phyloP scores from a whole-genome alignment of 2,329 filamentous ascomycete species.

The Leptodontidium sp. region DNA sequence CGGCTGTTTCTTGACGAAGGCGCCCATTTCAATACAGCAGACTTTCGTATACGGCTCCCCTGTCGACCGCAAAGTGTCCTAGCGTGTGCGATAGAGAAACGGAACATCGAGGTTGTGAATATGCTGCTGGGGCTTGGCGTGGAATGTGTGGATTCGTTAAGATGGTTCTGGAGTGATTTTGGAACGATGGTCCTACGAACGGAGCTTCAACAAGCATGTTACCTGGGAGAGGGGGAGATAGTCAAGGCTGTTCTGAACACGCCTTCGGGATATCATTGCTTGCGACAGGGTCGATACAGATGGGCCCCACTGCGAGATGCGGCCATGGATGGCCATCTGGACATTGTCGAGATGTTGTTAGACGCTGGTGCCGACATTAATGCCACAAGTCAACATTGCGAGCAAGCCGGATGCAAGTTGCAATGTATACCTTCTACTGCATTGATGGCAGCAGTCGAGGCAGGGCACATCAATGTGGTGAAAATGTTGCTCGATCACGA shows the following conservation, averaged over 20 bases:
- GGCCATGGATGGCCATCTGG: constrained; percentile 12
- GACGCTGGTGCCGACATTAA: constrained; percentile 22
- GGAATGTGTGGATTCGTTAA: constrained; percentile 18
- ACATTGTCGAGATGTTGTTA: constrained; percentile 16
- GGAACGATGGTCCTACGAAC: constrained; percentile 16
- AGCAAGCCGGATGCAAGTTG: not conserved
- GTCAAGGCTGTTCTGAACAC: constrained; percentile 47
- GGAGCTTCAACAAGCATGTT: constrained; percentile 38
- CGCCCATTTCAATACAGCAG: constrained; percentile 27
- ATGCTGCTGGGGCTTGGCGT: constrained; percentile 38
- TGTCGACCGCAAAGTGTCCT: constrained; percentile 14
- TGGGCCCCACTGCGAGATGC: constrained; percentile 18
- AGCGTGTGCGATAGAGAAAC: constrained; percentile 17
- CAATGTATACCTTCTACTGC: not conserved
- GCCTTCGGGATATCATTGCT: constrained; percentile 35
- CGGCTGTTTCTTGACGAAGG: constrained; percentile 26
- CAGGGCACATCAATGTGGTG: not conserved
- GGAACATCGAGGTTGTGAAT: constrained; percentile 19
- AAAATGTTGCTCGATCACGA: not conserved
- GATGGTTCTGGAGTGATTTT: not conserved
- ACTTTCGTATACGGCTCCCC: no score
- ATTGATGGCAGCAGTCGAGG: constrained; percentile 11
- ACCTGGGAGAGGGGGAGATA: constrained; percentile 43
- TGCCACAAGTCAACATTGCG: not conserved
- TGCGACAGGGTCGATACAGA: constrained; percentile 3